Evolutionary conservation across 345 rosid species (phyloP).

Genomic region (Lepidium africanum): DNA sequence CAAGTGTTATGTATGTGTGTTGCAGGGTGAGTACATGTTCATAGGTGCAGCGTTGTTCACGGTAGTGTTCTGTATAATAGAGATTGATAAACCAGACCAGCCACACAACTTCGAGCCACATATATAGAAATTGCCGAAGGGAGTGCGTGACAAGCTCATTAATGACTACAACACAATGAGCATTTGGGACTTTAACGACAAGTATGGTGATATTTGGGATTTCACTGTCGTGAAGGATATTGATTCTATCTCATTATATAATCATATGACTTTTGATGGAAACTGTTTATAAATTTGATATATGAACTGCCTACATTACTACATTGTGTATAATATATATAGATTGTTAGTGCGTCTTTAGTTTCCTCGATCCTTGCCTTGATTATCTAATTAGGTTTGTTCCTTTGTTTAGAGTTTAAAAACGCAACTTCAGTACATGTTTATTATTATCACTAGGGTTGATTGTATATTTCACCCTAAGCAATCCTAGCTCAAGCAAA

Average conservation of each 20-base stretch:
- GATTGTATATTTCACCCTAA: no score
- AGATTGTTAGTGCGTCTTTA: not conserved
- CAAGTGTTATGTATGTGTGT: not conserved
- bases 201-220: constrained; percentile 92
- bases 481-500: no score
- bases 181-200: constrained; percentile 90
- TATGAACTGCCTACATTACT: not conserved
- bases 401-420: no score
- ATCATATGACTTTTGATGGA: not conserved
- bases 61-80: constrained; percentile 54
- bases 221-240: constrained; percentile 52
- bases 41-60: constrained; percentile 74
- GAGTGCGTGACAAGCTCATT: constrained; percentile 84
- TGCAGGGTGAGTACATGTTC: constrained; percentile 74
- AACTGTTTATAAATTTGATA: constrained; percentile 2
- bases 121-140: constrained; percentile 78
- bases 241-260: not conserved
- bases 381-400: no score
- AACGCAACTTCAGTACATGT: no score
- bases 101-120: constrained; percentile 94
- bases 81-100: constrained; percentile 89
- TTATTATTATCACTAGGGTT: no score
- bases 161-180: constrained; percentile 78
- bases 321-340: not conserved
- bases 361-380: no score